A percentile compares a stretch with the other conserved stretches of the same genome.
Evolutionary conservation across 2,329 filamentous ascomycete genomes (phyloP).

Genomic region (Fusarium equiseti): DNA sequence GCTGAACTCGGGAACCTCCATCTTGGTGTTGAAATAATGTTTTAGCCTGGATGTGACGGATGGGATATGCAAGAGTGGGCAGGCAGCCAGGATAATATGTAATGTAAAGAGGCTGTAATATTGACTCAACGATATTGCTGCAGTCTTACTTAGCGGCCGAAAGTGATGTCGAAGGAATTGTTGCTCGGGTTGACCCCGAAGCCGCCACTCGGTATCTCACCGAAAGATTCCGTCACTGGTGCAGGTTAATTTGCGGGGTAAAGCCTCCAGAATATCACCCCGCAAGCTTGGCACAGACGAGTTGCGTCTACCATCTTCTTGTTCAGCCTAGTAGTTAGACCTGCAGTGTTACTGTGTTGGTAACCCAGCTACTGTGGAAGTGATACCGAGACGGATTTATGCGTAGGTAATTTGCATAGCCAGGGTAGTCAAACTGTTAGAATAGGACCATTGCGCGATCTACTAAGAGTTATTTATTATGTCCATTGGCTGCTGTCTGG

Average conservation of each 20-base stretch:
- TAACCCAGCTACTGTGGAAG: not conserved
- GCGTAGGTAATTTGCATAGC: too few species aligned
- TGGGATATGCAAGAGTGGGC: not conserved
- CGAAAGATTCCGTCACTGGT: not conserved
- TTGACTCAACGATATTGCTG: not conserved
- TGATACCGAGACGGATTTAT: not conserved
- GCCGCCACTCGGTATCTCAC: not conserved
- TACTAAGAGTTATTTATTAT: too few species aligned
- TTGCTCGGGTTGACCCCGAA: not conserved
- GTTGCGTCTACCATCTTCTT: not conserved
- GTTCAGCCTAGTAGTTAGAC: not conserved
- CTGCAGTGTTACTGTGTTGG: not conserved
- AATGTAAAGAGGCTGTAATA: not conserved
- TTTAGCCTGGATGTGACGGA: not conserved
- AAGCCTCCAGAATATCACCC: not conserved
- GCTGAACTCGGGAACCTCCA: conserved; percentile 6
- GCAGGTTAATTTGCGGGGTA: not conserved
- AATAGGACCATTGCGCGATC: not conserved
- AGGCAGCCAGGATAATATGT: not conserved
- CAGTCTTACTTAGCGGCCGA: not conserved
- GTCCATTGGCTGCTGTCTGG: too few species aligned
- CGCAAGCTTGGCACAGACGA: not conserved
- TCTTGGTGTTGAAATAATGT: not conserved
- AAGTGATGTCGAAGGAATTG: not conserved
- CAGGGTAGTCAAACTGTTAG: not conserved